A percentile compares a stretch with the other conserved stretches of the same genome.
phyloP scores from a whole-genome alignment of 805 yeast genomes.

The Jamesozyma gamospora region DNA sequence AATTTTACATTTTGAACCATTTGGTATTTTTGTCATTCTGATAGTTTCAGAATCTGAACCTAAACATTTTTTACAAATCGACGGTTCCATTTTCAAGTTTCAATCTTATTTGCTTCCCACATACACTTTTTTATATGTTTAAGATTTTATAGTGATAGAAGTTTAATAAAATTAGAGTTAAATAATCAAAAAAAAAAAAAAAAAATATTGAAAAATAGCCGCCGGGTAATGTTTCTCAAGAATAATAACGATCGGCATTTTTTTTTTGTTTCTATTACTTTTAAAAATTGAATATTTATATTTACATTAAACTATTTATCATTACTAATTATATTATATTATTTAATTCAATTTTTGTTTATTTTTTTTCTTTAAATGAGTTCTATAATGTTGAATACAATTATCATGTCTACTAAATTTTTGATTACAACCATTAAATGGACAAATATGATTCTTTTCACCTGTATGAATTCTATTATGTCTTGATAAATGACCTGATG shows the following conservation, averaged over 20 bases:
- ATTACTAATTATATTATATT: too few relatives aligned
- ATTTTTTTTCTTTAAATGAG: constrained; percentile 48
- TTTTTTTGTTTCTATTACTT: not conserved
- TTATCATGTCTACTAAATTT: constrained; percentile 87
- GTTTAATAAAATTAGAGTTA: too few relatives aligned
- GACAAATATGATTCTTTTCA: constrained; percentile 76
- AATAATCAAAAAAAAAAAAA: too few relatives aligned
- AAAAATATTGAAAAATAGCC: too few relatives aligned
- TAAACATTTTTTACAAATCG: constrained; percentile 60
- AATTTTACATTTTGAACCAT: constrained; percentile 74
- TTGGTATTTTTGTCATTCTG: constrained; percentile 56
- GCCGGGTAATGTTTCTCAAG: too few relatives aligned
- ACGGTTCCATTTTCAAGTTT: constrained; percentile 4
- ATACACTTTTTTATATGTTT: too few relatives aligned
- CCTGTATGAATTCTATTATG: constrained; percentile 89
- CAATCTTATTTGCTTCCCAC: too few relatives aligned
- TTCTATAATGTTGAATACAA: constrained; percentile 85
- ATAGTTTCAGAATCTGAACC: constrained; percentile 33
- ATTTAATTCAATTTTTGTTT: not conserved
- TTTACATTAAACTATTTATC: not conserved
- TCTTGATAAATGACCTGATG: constrained; percentile 85
- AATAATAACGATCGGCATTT: too few relatives aligned
- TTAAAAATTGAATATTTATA: too few relatives aligned
- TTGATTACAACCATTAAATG: constrained; percentile 69
- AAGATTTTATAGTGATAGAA: too few relatives aligned